Percentiles rank a stretch among this genome's conserved stretches.
Conservation (phyloP, 73 alveolate species). For the Stentor roeselii region DNA sequence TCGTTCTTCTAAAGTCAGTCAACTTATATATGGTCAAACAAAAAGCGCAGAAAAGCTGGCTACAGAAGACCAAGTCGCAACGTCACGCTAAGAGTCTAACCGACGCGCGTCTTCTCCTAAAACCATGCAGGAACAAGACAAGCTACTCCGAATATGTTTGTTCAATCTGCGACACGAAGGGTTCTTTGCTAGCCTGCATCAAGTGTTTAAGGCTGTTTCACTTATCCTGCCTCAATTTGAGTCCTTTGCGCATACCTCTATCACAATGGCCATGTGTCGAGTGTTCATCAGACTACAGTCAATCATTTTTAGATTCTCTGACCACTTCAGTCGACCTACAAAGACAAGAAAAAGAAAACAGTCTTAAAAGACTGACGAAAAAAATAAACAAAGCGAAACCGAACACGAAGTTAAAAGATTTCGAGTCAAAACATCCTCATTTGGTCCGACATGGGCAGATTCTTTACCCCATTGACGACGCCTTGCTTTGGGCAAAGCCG, state of each 20-base stretch:
- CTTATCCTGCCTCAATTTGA: slow-evolving; percentile 73
- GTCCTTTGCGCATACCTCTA: slow-evolving; percentile 44
- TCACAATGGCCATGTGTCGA: neutral
- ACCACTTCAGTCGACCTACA: neutral
- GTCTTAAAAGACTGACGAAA: neutral
- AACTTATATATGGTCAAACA: neutral
- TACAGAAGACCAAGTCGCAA: neutral
- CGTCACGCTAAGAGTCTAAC: neutral
- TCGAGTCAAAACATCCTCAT: neutral
- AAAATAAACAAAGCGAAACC: neutral
- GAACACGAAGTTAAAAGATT: neutral
- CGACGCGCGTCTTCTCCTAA: neutral
- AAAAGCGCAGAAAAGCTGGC: neutral
- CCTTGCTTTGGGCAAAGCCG: neutral
- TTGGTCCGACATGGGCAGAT: neutral
- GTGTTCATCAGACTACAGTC: neutral
- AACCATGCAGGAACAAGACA: neutral
- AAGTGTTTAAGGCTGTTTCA: slow-evolving; percentile 74
- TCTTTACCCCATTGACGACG: neutral
- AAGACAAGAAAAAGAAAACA: slow-evolving; percentile 1
- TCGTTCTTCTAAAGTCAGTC: no score
- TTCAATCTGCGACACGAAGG: slow-evolving; percentile 1
- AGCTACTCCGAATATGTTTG: slow-evolving; percentile 1
- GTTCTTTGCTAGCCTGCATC: slow-evolving; percentile 47
- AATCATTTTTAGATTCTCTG: neutral